phyloP scores from a whole-genome alignment of 2,329 filamentous ascomycete genomes.

The Aspergillus hiratsukae region DNA sequence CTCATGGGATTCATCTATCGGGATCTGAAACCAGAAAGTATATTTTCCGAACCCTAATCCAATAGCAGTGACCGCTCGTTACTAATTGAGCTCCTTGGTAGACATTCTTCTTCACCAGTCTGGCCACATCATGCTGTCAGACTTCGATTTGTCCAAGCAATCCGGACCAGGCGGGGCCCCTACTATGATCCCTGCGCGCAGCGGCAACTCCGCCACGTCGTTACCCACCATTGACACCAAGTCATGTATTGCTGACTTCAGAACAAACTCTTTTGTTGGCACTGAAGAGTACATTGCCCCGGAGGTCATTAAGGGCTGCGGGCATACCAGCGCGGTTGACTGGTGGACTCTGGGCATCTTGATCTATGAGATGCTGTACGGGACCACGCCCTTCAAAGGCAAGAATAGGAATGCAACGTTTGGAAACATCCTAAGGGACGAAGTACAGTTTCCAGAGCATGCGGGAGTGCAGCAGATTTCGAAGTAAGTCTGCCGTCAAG shows the following conservation, averaged over 20 bases:
- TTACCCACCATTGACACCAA: slow-evolving; percentile 97
- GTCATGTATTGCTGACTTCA: slow-evolving; percentile 96
- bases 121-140: slow-evolving; percentile 99
- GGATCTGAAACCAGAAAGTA: slow-evolving; percentile 95
- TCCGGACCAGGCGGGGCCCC: slow-evolving; percentile 93
- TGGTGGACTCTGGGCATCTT: slow-evolving; percentile 99
- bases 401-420: slow-evolving; percentile 99
- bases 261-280: slow-evolving; percentile 96
- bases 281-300: slow-evolving; percentile 99
- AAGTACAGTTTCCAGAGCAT: slow-evolving; percentile 92
- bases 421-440: slow-evolving; percentile 91
- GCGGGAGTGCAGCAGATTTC: slow-evolving; percentile 78
- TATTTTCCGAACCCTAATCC: slow-evolving; percentile 34
- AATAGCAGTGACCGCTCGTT: background rate
- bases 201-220: slow-evolving; percentile 77
- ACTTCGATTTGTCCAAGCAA: slow-evolving; percentile 97
- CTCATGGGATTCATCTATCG: slow-evolving; percentile 99
- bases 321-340: slow-evolving; percentile 95
- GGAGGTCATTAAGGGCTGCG: slow-evolving; percentile 97
- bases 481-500: slow-evolving; percentile 62
- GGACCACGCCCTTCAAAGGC: slow-evolving; percentile 97
- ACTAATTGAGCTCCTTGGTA: slow-evolving; percentile 43
- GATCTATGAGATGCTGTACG: slow-evolving; percentile 98
- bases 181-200: slow-evolving; percentile 93
- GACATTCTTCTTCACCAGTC: slow-evolving; percentile 97